phyloP scores from a whole-genome alignment of 768 basidiomycete genomes.

The Candolleomyces eurysporus region DNA sequence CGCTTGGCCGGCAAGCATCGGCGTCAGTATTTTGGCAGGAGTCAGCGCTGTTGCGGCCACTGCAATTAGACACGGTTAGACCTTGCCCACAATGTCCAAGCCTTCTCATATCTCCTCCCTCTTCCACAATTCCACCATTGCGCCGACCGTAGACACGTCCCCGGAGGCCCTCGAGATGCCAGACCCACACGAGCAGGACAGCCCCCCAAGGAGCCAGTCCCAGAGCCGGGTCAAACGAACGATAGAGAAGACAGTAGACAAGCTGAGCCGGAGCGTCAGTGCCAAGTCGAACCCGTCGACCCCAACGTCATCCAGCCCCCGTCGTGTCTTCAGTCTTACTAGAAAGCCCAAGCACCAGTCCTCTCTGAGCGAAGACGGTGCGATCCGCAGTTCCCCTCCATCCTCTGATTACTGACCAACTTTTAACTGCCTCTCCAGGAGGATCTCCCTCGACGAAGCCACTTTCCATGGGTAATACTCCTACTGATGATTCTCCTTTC shows the following conservation, averaged over 20 bases:
- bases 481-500: constrained; percentile 49
- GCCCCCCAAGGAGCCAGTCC: constrained; percentile 25
- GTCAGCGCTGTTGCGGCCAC: too few species aligned
- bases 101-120: constrained; percentile 19
- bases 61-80: not conserved
- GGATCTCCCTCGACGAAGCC: constrained; percentile 7
- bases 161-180: constrained; percentile 29
- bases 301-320: constrained; percentile 33
- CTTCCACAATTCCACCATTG: constrained; percentile 20
- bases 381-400: constrained; percentile 13
- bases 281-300: constrained; percentile 30
- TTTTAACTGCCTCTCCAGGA: constrained; percentile 11
- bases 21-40: too few species aligned
- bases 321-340: constrained; percentile 55
- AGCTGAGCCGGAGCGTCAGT: constrained; percentile 58
- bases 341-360: constrained; percentile 49
- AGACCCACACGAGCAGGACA: constrained; percentile 26
- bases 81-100: constrained; percentile 20
- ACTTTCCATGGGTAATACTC: constrained; percentile 20
- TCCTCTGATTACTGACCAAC: not conserved
- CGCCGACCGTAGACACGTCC: constrained; percentile 30
- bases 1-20: too few species aligned
- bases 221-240: constrained; percentile 52
- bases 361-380: constrained; percentile 31
- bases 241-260: constrained; percentile 61